Conservation (phyloP, 257 asterid genomes). For the Scutellaria galericulata region DNA sequence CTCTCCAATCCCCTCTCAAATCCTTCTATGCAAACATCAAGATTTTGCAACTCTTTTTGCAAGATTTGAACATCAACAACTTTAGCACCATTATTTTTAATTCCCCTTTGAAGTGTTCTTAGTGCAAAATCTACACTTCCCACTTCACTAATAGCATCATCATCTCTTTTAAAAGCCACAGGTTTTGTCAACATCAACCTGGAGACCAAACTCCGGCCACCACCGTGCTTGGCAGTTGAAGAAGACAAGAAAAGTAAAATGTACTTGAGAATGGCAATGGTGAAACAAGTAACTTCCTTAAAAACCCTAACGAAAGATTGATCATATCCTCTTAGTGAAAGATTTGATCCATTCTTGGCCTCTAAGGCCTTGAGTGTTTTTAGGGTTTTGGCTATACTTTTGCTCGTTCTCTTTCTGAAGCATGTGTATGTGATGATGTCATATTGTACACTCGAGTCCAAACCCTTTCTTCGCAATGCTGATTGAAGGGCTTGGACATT, state of each 20-base stretch:
- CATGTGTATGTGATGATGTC: slow-evolving; percentile 41
- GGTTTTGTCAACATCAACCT: slow-evolving; percentile 32
- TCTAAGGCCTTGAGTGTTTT: slow-evolving; percentile 52
- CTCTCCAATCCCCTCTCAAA: slow-evolving; percentile 38
- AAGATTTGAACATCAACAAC: slow-evolving; percentile 33
- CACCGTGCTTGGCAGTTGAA: neutral
- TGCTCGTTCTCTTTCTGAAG: slow-evolving; percentile 53
- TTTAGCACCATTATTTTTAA: neutral
- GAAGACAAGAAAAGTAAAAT: slow-evolving; percentile 30
- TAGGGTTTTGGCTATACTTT: slow-evolving; percentile 43
- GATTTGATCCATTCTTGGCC: slow-evolving; percentile 25
- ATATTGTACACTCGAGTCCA: slow-evolving; percentile 39
- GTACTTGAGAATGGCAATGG: slow-evolving; percentile 28
- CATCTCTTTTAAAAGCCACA: neutral
- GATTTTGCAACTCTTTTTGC: slow-evolving; percentile 26
- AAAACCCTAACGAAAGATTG: slow-evolving; percentile 8
- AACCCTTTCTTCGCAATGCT: slow-evolving; percentile 58
- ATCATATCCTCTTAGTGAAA: neutral
- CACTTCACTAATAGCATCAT: slow-evolving; percentile 24
- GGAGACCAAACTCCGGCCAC: slow-evolving; percentile 32
- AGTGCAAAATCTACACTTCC: slow-evolving; percentile 35
- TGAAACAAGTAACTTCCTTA: slow-evolving; percentile 28
- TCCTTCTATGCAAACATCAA: slow-evolving; percentile 36
- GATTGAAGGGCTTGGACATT: slow-evolving; percentile 61
- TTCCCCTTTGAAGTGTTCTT: neutral